Evolutionary conservation across 345 rosid genomes (phyloP), one percentile per base, ranked within the genome.

Genomic region (Salix purpurea): DNA sequence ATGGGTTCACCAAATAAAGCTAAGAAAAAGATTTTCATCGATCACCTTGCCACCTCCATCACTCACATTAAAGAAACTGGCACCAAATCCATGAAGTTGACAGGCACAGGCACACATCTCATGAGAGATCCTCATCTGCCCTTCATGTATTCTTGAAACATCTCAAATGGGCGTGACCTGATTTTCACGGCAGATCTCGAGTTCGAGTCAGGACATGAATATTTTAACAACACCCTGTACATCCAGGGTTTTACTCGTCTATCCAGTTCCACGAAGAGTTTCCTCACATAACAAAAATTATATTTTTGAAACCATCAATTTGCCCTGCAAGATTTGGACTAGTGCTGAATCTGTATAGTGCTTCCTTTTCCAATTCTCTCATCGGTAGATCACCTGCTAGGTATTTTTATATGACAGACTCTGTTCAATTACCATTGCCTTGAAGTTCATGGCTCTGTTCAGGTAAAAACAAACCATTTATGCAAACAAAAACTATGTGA

Each of bases 1-100:
- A 54, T 72, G 44, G 75, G 34, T 56, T 34, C 5, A 72, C 74
- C 74, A 34, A 72, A 72, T 16, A 66, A 56, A 58, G 75, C 50
- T 10, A 23, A 72, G 1, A 32, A 18, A 36, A 24, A 3, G 23
- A 46, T 52, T 48, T 32, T 15, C 30, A 50, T 14, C 16, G 50
- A 44, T 21, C 23, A 54, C 23, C 64, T 71, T 34, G 2, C 19
- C 36, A 34, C 36, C 36, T 34, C 36, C 36, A 71, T 71, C 64
- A 50, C 40, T 70, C 60, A n/a, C 54, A 19, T 50, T 54, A 23
- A 71, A 71, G 44, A 34, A 52, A 71, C 36, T 71, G 24, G 34
- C 34, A 26, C 34, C 54, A 70, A 5, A 70, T 28, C 39, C 52
- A 12, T 24, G 37, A 44, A 69, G 10, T 44, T 69, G 72, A 14